These are phyloP conservation scores for Plasmodium yoelii DNA, from an alignment of 169 alveolate genomes.

Conservation along the genomic window DNA sequence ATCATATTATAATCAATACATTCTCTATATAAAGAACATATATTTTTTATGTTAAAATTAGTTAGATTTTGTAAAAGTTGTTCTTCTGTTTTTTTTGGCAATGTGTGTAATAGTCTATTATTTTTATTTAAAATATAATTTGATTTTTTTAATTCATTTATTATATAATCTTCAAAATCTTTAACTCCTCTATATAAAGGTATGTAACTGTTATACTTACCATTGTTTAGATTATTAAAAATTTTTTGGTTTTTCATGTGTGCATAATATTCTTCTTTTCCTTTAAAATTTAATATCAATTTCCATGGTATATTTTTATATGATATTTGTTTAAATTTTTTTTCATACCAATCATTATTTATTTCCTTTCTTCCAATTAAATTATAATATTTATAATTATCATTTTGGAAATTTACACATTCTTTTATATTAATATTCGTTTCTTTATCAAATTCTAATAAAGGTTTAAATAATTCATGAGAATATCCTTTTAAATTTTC, in stretches of 20 bases:
- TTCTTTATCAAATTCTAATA: background rate
- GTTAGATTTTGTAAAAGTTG: slow-evolving; percentile 32
- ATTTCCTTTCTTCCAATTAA: slow-evolving; percentile 16
- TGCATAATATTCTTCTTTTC: slow-evolving; percentile 31
- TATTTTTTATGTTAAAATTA: slow-evolving; percentile 35
- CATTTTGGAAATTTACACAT: background rate
- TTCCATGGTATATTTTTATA: slow-evolving; percentile 64
- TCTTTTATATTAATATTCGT: background rate
- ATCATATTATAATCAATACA: slow-evolving; percentile 57
- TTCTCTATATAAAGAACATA: slow-evolving; percentile 56
- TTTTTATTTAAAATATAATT: slow-evolving; percentile 29
- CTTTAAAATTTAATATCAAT: slow-evolving; percentile 39
- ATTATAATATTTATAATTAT: background rate
- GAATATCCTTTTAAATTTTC: background rate
- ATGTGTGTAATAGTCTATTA: slow-evolving; percentile 38
- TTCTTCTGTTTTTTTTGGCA: slow-evolving; percentile 42
- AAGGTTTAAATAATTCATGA: background rate
- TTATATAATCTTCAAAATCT: slow-evolving; percentile 51
- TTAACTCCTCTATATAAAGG: slow-evolving; percentile 57
- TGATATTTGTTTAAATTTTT: slow-evolving; percentile 43
- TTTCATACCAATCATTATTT: slow-evolving; percentile 58
- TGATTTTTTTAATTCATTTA: slow-evolving; percentile 48
- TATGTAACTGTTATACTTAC: slow-evolving; percentile 28
- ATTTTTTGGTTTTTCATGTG: slow-evolving; percentile 7
- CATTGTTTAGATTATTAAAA: background rate